These are phyloP conservation scores for Xylaria multiplex DNA, from an alignment of 2,329 filamentous ascomycete species.

Conservation along the genomic window DNA sequence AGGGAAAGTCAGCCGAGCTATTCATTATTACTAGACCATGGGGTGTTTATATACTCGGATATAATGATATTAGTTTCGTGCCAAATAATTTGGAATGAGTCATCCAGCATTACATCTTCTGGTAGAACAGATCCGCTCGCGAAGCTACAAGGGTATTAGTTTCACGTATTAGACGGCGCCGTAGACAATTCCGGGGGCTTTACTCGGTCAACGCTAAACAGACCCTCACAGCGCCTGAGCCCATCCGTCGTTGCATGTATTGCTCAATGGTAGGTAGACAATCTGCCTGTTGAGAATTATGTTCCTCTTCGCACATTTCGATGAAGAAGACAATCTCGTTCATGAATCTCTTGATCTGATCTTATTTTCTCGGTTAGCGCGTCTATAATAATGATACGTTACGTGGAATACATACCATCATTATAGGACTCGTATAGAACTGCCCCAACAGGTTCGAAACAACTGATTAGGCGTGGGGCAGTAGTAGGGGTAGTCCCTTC, in stretches of 20 bases:
- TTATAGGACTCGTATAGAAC: not conserved
- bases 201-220: constrained; percentile 15
- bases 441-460: not conserved
- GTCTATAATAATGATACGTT: not conserved
- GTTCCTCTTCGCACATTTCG: constrained; percentile 22
- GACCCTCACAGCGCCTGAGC: constrained; percentile 10
- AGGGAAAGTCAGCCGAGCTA: not conserved
- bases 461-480: not conserved
- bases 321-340: constrained; percentile 9
- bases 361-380: not conserved
- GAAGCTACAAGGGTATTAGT: not conserved
- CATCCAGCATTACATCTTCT: not conserved
- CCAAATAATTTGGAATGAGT: constrained; percentile 20
- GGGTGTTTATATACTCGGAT: constrained; percentile 1
- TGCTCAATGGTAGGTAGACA: constrained; percentile 9
- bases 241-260: constrained; percentile 20
- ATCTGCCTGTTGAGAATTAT: not conserved
- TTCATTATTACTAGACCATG: not conserved
- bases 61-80: constrained; percentile 26
- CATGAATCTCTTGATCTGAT: constrained; percentile 6
- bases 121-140: not conserved
- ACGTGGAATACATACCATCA: not conserved
- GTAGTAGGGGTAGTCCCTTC: no score
- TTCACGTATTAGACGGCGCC: not conserved
- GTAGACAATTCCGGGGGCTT: not conserved